Evolutionary conservation across 257 asterid genomes (phyloP).

Genomic region (Fraxinus americana): DNA sequence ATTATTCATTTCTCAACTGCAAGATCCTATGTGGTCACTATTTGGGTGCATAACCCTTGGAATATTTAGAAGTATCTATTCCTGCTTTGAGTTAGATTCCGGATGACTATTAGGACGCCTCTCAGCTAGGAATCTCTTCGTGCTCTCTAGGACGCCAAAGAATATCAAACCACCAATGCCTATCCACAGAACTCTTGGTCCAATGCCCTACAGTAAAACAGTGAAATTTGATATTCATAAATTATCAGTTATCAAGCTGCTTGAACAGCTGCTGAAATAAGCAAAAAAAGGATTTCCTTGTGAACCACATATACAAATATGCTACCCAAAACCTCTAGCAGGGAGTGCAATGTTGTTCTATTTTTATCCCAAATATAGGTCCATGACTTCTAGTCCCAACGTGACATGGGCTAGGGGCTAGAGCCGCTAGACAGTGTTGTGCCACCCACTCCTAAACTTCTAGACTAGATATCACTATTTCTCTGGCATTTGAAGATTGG

Average conservation of each 20-base stretch:
- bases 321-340: not conserved
- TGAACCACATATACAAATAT: not conserved
- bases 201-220: constrained; percentile 59
- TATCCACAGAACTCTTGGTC: constrained; percentile 96
- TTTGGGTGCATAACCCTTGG: not conserved
- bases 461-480: not conserved
- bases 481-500: not conserved
- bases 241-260: not conserved
- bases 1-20: not conserved
- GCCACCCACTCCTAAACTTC: not conserved
- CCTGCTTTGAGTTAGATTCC: constrained; percentile 35
- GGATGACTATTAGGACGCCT: constrained; percentile 47
- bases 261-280: constrained; percentile 4
- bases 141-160: constrained; percentile 90
- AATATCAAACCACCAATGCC: constrained; percentile 97
- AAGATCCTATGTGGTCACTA: not conserved
- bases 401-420: not conserved
- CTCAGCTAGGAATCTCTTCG: constrained; percentile 67
- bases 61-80: constrained; percentile 24
- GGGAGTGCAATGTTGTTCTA: not conserved
- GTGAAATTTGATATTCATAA: not conserved
- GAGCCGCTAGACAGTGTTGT: not conserved
- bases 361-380: not conserved
- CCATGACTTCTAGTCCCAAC: not conserved
- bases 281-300: not conserved